Conservation (phyloP, 345 rosid genomes). For the Brassica carinata region DNA sequence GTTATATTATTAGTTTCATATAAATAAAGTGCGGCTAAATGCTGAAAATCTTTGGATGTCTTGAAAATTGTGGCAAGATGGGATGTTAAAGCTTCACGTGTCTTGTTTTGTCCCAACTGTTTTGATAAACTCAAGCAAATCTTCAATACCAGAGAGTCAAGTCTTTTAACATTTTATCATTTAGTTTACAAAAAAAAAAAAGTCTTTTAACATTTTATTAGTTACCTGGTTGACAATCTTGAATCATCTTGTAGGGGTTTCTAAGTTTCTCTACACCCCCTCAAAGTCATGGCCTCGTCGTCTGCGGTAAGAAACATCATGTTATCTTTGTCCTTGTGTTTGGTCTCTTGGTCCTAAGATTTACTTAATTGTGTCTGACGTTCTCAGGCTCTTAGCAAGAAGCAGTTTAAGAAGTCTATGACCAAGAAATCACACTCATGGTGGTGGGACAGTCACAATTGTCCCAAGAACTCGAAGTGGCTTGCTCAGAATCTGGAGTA, state of each 20-base stretch:
- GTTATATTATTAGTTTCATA: not conserved
- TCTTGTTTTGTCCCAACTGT: conserved; percentile 13
- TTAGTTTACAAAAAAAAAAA: no score
- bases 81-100: conserved; percentile 37
- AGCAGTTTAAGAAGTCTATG: conserved; percentile 49
- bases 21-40: not conserved
- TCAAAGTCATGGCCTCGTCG: conserved; percentile 34
- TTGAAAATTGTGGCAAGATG: conserved; percentile 19
- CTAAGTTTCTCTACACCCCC: not conserved
- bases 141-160: no score
- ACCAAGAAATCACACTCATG: conserved; percentile 66
- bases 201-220: conserved; percentile 1
- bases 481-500: conserved; percentile 80
- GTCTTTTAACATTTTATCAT: not conserved
- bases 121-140: not conserved
- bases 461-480: conserved; percentile 79
- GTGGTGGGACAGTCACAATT: conserved; percentile 89
- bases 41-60: conserved; percentile 7
- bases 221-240: conserved; percentile 8
- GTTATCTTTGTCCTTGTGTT: conserved; percentile 13
- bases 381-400: conserved; percentile 38
- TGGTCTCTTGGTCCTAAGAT: conserved; percentile 9
- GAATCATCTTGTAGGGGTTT: conserved; percentile 8
- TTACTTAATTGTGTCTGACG: not conserved
- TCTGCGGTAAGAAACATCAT: conserved; percentile 32